phyloP scores from a whole-genome alignment of 495 filamentous ascomycete genomes.

The Penicillium manginii region DNA sequence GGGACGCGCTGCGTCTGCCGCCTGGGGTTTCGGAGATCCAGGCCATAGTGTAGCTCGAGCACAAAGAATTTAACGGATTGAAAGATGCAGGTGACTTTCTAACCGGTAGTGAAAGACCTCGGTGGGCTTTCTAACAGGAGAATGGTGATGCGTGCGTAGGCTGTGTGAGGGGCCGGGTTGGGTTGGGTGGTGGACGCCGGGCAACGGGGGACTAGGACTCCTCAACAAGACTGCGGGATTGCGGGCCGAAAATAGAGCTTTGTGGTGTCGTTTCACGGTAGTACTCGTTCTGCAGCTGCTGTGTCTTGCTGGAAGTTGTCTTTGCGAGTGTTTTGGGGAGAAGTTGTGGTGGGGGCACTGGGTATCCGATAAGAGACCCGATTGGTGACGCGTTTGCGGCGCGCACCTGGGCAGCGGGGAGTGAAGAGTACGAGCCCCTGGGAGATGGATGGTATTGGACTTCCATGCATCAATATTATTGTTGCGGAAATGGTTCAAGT shows the following conservation, averaged over 20 bases:
- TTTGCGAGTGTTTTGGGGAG: background rate
- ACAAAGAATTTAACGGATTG: background rate
- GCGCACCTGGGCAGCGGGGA: too few species aligned
- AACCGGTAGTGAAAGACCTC: background rate
- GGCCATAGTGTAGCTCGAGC: conserved; percentile 14
- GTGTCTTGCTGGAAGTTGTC: background rate
- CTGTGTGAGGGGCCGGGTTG: conserved; percentile 1
- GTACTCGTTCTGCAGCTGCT: background rate
- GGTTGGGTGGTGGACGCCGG: background rate
- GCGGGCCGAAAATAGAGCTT: background rate
- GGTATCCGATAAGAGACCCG: conserved; percentile 1
- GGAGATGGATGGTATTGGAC: too few species aligned
- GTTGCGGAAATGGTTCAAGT: too few species aligned
- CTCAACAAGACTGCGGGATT: background rate
- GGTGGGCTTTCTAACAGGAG: background rate
- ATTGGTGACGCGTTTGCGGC: background rate
- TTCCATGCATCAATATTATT: background rate
- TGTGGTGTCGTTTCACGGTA: background rate
- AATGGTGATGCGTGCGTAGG: background rate
- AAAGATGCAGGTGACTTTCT: background rate
- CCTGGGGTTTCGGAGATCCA: conserved; percentile 30
- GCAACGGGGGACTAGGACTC: background rate
- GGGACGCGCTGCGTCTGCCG: conserved; percentile 34
- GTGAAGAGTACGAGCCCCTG: too few species aligned
- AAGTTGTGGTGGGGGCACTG: background rate